phyloP scores from a whole-genome alignment of 169 alveolate genomes.

The Eimeria sp. region DNA sequence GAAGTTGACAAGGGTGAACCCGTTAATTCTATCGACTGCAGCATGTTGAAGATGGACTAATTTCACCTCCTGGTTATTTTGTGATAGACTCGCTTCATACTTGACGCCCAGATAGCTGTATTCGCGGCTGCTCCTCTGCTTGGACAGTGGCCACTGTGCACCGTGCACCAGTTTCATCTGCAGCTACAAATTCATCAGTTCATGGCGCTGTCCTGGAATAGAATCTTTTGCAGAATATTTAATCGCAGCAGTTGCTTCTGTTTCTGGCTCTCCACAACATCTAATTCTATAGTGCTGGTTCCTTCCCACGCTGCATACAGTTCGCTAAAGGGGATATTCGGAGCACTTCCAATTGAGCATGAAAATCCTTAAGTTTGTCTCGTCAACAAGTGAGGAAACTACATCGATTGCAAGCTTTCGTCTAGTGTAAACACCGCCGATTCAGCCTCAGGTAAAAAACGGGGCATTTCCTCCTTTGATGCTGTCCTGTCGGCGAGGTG shows the following conservation, averaged over 20 bases:
- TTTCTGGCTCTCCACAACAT: background rate
- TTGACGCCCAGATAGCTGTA: background rate
- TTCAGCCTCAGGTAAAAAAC: background rate
- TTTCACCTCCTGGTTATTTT: no score
- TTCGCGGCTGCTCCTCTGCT: background rate
- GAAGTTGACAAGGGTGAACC: no score
- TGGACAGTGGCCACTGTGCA: background rate
- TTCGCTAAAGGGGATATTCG: background rate
- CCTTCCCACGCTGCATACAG: background rate
- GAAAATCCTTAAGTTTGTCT: no score
- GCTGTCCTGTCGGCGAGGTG: background rate
- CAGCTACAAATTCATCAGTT: background rate
- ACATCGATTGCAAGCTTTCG: no score
- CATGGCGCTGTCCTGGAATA: background rate
- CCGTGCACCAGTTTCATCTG: background rate
- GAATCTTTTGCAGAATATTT: background rate
- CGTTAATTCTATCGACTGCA: no score
- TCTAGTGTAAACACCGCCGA: background rate
- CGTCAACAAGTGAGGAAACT: no score
- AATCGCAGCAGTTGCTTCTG: background rate
- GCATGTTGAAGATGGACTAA: no score
- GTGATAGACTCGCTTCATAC: background rate
- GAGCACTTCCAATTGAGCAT: background rate
- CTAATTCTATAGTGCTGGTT: background rate
- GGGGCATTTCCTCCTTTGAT: background rate